Percentiles rank a stretch among this genome's conserved stretches.
These are phyloP conservation scores for Ophiostoma australiae DNA, from an alignment of 2,329 filamentous ascomycete species.

Conservation along the genomic window DNA sequence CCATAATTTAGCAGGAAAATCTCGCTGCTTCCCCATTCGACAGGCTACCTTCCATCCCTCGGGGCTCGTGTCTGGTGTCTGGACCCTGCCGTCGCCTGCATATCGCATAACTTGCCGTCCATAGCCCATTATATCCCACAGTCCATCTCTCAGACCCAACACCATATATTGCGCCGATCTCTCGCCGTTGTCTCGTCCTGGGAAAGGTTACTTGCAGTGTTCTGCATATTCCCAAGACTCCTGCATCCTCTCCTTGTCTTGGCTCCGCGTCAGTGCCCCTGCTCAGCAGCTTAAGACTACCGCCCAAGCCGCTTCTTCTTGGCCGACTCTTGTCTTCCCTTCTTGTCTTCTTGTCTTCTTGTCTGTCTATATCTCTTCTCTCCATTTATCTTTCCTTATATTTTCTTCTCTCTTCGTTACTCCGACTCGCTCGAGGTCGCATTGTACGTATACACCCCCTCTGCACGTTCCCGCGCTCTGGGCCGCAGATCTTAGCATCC, in stretches of 20 bases:
- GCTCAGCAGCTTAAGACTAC: neutral
- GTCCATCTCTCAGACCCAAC: neutral
- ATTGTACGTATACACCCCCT: neutral
- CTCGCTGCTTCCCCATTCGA: neutral
- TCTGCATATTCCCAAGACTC: neutral
- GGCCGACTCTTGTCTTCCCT: no score
- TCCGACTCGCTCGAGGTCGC: neutral
- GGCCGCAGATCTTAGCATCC: neutral
- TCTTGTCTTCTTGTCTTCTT: neutral
- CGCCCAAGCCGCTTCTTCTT: slow-evolving; percentile 5
- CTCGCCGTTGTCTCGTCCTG: neutral
- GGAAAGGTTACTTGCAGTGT: neutral
- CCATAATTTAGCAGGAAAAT: neutral
- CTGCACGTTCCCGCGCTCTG: neutral
- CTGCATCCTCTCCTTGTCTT: neutral
- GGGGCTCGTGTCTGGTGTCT: neutral
- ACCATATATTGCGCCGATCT: slow-evolving; percentile 6
- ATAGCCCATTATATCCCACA: neutral
- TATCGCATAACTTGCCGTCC: neutral
- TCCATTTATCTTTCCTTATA: neutral
- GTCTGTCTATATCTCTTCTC: no score
- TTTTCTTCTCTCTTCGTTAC: neutral
- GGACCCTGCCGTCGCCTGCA: neutral
- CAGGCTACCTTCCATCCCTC: neutral
- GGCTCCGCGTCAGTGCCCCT: neutral